Evolutionary conservation across 164 flowering plant genomes (phyloP).

Genomic region (Umbilicus rupestris): DNA sequence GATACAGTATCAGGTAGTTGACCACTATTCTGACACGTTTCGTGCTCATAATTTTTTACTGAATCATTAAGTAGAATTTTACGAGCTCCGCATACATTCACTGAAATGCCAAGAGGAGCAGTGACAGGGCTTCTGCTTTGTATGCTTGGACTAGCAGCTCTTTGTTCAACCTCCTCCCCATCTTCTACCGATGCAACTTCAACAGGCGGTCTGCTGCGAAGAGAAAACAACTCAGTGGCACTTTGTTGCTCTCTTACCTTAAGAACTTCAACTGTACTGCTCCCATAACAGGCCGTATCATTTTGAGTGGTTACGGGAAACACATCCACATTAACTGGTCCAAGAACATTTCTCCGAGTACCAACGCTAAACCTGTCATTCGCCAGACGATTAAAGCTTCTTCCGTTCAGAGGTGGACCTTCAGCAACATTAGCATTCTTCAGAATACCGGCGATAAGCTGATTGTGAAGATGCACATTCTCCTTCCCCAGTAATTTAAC

Average conservation of each 20-base stretch:
- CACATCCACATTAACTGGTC: conserved; percentile 35
- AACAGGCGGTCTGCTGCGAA: conserved; percentile 54
- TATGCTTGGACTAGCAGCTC: conserved; percentile 50
- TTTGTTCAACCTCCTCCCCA: conserved; percentile 90
- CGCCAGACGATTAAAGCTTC: conserved; percentile 20
- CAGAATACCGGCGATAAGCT: conserved; percentile 40
- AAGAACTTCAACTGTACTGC: conserved; percentile 22
- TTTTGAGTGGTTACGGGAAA: conserved; percentile 40
- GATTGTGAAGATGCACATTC: conserved; percentile 64
- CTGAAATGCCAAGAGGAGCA: conserved; percentile 74
- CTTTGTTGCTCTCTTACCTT: conserved; percentile 53
- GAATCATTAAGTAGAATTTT: conserved; percentile 27
- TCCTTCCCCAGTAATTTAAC: conserved; percentile 53
- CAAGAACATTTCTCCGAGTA: conserved; percentile 29
- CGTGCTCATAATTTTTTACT: conserved; percentile 13
- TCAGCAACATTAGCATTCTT: conserved; percentile 52
- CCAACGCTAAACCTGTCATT: conserved; percentile 28
- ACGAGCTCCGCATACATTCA: conserved; percentile 27
- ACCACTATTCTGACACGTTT: conserved; percentile 38
- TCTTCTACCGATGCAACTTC: conserved; percentile 78
- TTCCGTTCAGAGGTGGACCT: conserved; percentile 38
- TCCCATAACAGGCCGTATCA: conserved; percentile 37
- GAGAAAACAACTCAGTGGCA: conserved; percentile 51
- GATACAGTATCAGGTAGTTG: conserved; percentile 61
- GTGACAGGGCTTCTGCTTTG: conserved; percentile 71